phyloP scores from a whole-genome alignment of 2,329 filamentous ascomycete species.

The Zasmidium cellare region DNA sequence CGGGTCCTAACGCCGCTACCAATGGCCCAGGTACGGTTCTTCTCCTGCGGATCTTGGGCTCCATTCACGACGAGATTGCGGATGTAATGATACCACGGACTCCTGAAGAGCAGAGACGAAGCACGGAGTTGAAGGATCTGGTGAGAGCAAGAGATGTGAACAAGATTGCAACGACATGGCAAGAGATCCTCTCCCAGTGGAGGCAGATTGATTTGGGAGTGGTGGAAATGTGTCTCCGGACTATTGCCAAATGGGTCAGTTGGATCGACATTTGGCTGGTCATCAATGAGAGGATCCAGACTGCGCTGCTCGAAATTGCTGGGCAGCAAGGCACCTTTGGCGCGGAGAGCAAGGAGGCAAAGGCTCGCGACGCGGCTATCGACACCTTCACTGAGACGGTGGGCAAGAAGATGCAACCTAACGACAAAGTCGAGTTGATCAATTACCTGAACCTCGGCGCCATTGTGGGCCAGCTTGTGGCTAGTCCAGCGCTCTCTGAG shows the following conservation, averaged over 20 bases:
- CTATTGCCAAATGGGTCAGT: constrained; percentile 96
- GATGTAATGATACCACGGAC: constrained; percentile 83
- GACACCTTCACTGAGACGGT: constrained; percentile 95
- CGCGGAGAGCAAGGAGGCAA: constrained; percentile 63
- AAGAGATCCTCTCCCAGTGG: constrained; percentile 82
- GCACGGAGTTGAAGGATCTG: constrained; percentile 87
- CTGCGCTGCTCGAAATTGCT: constrained; percentile 80
- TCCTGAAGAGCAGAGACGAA: constrained; percentile 76
- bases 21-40: constrained; percentile 73
- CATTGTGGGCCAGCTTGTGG: constrained; percentile 82
- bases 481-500: constrained; percentile 77
- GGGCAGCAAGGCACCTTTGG: constrained; percentile 64
- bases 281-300: constrained; percentile 85
- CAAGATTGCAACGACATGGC: constrained; percentile 87
- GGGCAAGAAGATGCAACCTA: constrained; percentile 94
- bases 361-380: constrained; percentile 85
- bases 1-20: constrained; percentile 58
- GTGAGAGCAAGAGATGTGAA: constrained; percentile 83
- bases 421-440: constrained; percentile 93
- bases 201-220: constrained; percentile 65
- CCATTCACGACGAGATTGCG: constrained; percentile 95
- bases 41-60: constrained; percentile 83
- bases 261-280: constrained; percentile 97
- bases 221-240: constrained; percentile 83
- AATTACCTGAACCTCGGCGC: constrained; percentile 82